These are phyloP conservation scores for Ceratocystis destructans DNA, from an alignment of 2,329 filamentous ascomycete species.

Conservation along the genomic window DNA sequence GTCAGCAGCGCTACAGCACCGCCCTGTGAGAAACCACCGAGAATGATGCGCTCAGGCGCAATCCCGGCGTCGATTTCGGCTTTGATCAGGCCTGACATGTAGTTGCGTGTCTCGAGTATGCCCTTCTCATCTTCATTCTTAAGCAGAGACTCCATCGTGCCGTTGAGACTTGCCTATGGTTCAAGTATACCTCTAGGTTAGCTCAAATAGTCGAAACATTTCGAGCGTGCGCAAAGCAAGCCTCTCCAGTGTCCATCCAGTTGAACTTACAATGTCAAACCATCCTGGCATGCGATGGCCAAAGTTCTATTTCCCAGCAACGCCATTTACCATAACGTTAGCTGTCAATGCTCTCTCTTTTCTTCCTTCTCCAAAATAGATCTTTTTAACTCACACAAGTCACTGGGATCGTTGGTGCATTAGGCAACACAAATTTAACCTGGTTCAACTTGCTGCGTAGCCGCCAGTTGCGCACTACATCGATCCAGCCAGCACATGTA, in stretches of 20 bases:
- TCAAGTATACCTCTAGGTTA: no score
- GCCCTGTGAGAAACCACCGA: slow-evolving; percentile 78
- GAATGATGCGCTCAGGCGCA: slow-evolving; percentile 64
- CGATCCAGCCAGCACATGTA: slow-evolving; percentile 63
- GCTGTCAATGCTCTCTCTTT: not conserved
- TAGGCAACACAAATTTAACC: slow-evolving; percentile 87
- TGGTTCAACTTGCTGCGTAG: slow-evolving; percentile 67
- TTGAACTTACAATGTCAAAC: slow-evolving; percentile 59
- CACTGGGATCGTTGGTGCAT: slow-evolving; percentile 76
- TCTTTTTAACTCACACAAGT: slow-evolving; percentile 46
- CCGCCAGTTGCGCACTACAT: slow-evolving; percentile 77
- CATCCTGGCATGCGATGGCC: slow-evolving; percentile 75
- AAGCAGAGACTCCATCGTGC: slow-evolving; percentile 25
- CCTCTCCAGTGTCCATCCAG: not conserved
- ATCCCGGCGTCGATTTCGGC: slow-evolving; percentile 71
- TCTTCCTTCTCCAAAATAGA: not conserved
- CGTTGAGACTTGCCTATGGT: slow-evolving; percentile 24
- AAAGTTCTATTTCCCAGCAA: slow-evolving; percentile 41
- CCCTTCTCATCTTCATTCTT: slow-evolving; percentile 53
- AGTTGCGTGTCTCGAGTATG: slow-evolving; percentile 57
- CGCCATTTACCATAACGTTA: not conserved
- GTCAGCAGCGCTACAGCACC: slow-evolving; percentile 75
- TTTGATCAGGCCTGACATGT: slow-evolving; percentile 68
- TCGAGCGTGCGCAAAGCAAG: no score
- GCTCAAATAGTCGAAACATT: no score